Evolutionary conservation across 1,139 yeast species (phyloP).

Genomic region (Yamadazyma oceani): DNA sequence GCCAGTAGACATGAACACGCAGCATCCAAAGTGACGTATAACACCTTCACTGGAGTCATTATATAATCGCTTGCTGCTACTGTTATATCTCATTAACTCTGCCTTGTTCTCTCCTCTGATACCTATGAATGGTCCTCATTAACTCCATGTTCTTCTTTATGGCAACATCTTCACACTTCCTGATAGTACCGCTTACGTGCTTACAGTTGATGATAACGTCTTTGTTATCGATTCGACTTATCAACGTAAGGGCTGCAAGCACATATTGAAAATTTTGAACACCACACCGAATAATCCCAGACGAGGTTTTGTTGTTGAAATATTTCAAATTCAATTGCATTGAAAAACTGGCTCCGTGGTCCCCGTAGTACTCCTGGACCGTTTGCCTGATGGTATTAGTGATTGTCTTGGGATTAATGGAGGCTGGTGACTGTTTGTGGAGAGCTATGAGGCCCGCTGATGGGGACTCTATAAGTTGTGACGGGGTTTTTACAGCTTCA

Average conservation of each 20-base stretch:
- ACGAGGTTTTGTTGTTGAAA: constrained; percentile 76
- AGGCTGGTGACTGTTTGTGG: constrained; percentile 50
- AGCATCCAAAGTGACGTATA: no score
- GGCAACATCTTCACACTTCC: constrained; percentile 73
- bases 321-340: constrained; percentile 68
- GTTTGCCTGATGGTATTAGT: constrained; percentile 54
- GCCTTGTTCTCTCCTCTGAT: constrained; percentile 10
- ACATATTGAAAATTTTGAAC: constrained; percentile 63
- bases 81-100: constrained; percentile 1
- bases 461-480: constrained; percentile 25
- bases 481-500: no score
- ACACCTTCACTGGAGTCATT: no score
- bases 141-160: constrained; percentile 44
- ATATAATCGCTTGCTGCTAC: no score
- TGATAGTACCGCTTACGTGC: constrained; percentile 85
- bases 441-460: constrained; percentile 42
- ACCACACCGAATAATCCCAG: constrained; percentile 81
- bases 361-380: constrained; percentile 69
- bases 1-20: no score
- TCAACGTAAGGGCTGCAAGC: constrained; percentile 68
- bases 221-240: constrained; percentile 53
- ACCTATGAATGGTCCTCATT: constrained; percentile 20
- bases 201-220: constrained; percentile 60
- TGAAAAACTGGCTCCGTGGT: constrained; percentile 71
- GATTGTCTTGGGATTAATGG: constrained; percentile 46